Percentiles rank a stretch among this genome's conserved stretches.
Conservation (phyloP, 1,284 basidiomycete species). For the Irpex sp. region DNA sequence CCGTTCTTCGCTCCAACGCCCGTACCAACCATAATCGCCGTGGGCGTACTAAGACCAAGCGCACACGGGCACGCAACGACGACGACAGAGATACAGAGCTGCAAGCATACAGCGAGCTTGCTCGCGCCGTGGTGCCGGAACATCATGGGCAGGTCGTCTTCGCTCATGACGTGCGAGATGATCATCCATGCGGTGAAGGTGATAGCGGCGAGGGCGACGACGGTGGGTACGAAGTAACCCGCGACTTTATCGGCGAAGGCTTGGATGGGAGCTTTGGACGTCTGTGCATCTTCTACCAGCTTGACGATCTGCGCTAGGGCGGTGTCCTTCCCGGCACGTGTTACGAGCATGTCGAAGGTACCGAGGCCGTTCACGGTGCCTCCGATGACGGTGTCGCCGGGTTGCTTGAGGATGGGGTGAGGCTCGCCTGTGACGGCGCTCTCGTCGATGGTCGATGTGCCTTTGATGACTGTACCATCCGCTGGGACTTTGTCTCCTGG, state of each 20-base stretch:
- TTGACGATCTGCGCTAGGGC: slow-evolving; percentile 95
- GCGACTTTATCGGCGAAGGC: slow-evolving; percentile 94
- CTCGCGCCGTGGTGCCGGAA: slow-evolving; percentile 83
- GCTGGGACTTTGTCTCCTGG: slow-evolving; percentile 97
- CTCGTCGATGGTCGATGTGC: slow-evolving; percentile 90
- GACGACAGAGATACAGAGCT: slow-evolving; percentile 97
- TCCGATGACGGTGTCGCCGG: slow-evolving; percentile 86
- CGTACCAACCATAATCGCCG: slow-evolving; percentile 99
- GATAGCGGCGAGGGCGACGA: slow-evolving; percentile 77
- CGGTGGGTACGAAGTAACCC: slow-evolving; percentile 92
- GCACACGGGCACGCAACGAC: slow-evolving; percentile 99
- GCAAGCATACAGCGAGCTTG: slow-evolving; percentile 90
- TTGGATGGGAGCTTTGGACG: slow-evolving; percentile 97
- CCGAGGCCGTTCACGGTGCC: slow-evolving; percentile 97
- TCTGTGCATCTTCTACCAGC: slow-evolving; percentile 97
- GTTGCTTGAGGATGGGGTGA: slow-evolving; percentile 82
- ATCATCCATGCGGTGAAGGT: slow-evolving; percentile 89
- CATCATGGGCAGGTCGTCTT: slow-evolving; percentile 71
- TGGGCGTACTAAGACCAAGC: slow-evolving; percentile 93
- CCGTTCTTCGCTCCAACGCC: slow-evolving; percentile 97
- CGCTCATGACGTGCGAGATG: slow-evolving; percentile 62
- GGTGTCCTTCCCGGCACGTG: slow-evolving; percentile 94
- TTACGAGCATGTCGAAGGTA: slow-evolving; percentile 94
- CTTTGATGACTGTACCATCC: slow-evolving; percentile 87
- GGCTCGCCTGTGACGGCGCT: slow-evolving; percentile 97